These are phyloP conservation scores for Plantago coronopus DNA, from an alignment of 305 asterid genomes.

Conservation along the genomic window DNA sequence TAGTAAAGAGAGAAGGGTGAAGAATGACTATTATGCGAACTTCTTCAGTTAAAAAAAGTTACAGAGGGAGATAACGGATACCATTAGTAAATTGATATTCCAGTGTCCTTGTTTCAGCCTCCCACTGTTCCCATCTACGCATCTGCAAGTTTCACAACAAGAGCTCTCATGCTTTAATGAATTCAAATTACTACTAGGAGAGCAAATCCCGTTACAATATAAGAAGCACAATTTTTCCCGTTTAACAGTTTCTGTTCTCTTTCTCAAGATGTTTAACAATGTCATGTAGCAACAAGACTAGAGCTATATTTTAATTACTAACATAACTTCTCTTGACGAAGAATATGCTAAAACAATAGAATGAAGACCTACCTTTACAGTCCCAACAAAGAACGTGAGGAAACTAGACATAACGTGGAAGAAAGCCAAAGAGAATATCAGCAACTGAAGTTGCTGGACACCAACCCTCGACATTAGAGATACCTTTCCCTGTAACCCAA, in stretches of 20 bases:
- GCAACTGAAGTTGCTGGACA: constrained; percentile 63
- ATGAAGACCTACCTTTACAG: constrained; percentile 43
- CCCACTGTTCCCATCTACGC: constrained; percentile 76
- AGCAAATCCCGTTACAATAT: too few relatives aligned
- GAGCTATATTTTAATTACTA: too few relatives aligned
- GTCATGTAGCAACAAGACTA: too few relatives aligned
- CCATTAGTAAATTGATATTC: constrained; percentile 76
- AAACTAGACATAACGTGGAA: constrained; percentile 64
- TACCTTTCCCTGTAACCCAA: constrained; percentile 50
- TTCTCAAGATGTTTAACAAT: too few relatives aligned
- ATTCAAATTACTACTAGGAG: too few relatives aligned
- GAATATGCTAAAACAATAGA: background rate
- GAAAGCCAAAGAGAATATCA: constrained; percentile 65
- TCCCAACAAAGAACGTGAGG: constrained; percentile 67
- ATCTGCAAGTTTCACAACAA: constrained; percentile 36
- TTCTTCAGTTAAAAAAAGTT: too few relatives aligned
- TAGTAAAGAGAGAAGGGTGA: too few relatives aligned
- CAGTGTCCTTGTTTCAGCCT: constrained; percentile 70
- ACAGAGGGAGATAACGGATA: constrained; percentile 11
- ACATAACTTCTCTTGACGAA: background rate
- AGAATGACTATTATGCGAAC: too few relatives aligned
- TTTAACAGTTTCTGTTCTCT: too few relatives aligned
- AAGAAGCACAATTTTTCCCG: too few relatives aligned
- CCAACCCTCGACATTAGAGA: constrained; percentile 59
- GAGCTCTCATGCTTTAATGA: too few relatives aligned